A percentile compares a stretch with the other conserved stretches of the same genome.
Evolutionary conservation across 139 green algal species (phyloP).

Genomic region (Chlamydomonas schloesseri): DNA sequence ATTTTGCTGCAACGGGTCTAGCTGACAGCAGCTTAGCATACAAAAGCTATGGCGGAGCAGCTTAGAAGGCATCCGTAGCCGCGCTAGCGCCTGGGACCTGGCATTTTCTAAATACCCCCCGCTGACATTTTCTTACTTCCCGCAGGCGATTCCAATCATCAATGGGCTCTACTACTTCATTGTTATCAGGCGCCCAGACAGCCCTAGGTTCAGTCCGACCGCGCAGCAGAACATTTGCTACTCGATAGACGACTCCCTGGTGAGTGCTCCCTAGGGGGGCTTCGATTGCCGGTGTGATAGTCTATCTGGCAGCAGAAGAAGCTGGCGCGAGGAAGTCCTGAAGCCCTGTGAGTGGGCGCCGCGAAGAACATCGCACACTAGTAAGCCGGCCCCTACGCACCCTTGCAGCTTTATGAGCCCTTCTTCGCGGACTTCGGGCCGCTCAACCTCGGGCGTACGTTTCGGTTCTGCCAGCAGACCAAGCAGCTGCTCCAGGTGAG

Average conservation of each 20-base stretch:
- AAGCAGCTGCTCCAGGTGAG: constrained; percentile 74
- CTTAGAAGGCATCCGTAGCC: too few species aligned
- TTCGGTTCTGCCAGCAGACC: constrained; percentile 81
- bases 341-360: background rate
- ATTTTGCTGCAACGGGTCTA: too few species aligned
- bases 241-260: constrained; percentile 79
- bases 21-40: too few species aligned
- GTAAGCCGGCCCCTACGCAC: too few species aligned
- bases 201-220: constrained; percentile 39
- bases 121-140: too few species aligned
- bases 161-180: constrained; percentile 72
- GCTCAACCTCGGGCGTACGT: constrained; percentile 88
- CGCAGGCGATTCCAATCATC: constrained; percentile 74
- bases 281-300: too few species aligned
- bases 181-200: constrained; percentile 55
- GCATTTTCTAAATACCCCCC: too few species aligned
- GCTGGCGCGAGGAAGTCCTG: background rate
- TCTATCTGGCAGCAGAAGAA: too few species aligned
- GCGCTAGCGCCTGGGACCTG: too few species aligned
- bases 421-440: constrained; percentile 95
- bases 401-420: constrained; percentile 91
- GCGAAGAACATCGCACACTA: too few species aligned
- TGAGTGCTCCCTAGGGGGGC: constrained; percentile 34
- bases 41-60: too few species aligned
- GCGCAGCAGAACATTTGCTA: constrained; percentile 64